Conservation (phyloP, 495 filamentous ascomycete genomes). For the Penicillium cinerascens region DNA sequence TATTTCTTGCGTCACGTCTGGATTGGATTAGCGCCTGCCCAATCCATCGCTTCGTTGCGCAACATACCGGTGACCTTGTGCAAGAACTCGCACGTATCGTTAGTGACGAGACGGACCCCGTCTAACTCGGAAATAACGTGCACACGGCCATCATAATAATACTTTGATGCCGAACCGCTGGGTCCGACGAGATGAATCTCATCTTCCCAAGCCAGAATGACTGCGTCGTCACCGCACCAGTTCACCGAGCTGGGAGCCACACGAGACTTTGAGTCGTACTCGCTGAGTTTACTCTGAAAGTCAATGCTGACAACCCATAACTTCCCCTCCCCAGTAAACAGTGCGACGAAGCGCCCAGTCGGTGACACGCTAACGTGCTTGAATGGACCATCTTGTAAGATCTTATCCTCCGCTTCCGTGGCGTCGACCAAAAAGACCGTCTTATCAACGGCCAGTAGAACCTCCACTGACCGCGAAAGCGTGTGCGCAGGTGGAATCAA, state of each 20-base stretch:
- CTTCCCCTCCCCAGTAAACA: slow-evolving; percentile 82
- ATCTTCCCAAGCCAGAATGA: slow-evolving; percentile 95
- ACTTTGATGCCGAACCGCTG: slow-evolving; percentile 69
- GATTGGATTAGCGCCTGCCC: not conserved
- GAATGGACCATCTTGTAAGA: slow-evolving; percentile 88
- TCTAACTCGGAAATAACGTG: slow-evolving; percentile 88
- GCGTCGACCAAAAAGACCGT: slow-evolving; percentile 86
- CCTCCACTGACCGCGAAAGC: slow-evolving; percentile 92
- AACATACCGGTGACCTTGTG: slow-evolving; percentile 75
- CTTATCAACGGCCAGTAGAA: slow-evolving; percentile 77
- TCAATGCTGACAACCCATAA: slow-evolving; percentile 93
- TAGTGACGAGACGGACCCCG: slow-evolving; percentile 81
- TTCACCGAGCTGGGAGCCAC: slow-evolving; percentile 84
- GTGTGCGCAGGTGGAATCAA: slow-evolving; percentile 86
- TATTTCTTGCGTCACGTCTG: slow-evolving; percentile 70
- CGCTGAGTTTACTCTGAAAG: slow-evolving; percentile 85
- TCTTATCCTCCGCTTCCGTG: slow-evolving; percentile 83
- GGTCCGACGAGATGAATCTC: slow-evolving; percentile 95
- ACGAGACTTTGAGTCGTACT: slow-evolving; percentile 83
- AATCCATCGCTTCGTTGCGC: slow-evolving; percentile 2
- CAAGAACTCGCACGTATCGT: slow-evolving; percentile 90
- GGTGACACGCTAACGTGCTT: slow-evolving; percentile 85
- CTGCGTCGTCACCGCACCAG: slow-evolving; percentile 96
- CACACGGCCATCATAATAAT: slow-evolving; percentile 86
- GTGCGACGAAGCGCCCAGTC: slow-evolving; percentile 79